Percentiles rank a stretch among this genome's conserved stretches.
Evolutionary conservation across 257 asterid genomes (phyloP).

Genomic region (Salvia hispanica): DNA sequence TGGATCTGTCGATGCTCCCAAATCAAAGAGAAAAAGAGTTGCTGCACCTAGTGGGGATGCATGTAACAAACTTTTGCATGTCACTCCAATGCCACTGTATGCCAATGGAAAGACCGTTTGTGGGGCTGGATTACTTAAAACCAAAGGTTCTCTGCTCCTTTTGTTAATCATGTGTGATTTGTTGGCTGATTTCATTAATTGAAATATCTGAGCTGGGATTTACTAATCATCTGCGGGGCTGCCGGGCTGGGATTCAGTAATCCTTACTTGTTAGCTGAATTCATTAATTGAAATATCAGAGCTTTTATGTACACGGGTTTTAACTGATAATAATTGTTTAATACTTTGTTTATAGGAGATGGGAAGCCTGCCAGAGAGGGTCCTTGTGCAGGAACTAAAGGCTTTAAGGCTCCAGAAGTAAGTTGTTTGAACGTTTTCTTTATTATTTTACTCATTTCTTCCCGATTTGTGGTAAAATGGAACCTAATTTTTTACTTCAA

Average conservation of each 20-base stretch:
- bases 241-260: no score
- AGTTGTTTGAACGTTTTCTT: background rate
- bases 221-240: no score
- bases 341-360: slow-evolving; percentile 43
- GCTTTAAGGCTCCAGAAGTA: slow-evolving; percentile 98
- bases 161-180: background rate
- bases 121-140: slow-evolving; percentile 66
- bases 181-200: background rate
- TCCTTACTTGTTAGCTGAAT: background rate
- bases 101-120: slow-evolving; percentile 65
- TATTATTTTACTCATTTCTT: background rate
- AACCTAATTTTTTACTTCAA: slow-evolving; percentile 9
- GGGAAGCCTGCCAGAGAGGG: slow-evolving; percentile 74
- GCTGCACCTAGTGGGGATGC: slow-evolving; percentile 68
- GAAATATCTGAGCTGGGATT: background rate
- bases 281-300: background rate
- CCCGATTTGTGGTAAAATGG: background rate
- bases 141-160: slow-evolving; percentile 46
- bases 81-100: slow-evolving; percentile 91
- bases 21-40: slow-evolving; percentile 78
- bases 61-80: slow-evolving; percentile 48
- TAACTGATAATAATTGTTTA: background rate
- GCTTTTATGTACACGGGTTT: slow-evolving; percentile 19
- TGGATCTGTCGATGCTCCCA: slow-evolving; percentile 47
- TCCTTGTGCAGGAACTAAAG: slow-evolving; percentile 91